Evolutionary conservation across 805 yeast genomes (phyloP), one percentile per base, ranked within the genome.

Genomic region (Zygosaccharomyces bailii): DNA sequence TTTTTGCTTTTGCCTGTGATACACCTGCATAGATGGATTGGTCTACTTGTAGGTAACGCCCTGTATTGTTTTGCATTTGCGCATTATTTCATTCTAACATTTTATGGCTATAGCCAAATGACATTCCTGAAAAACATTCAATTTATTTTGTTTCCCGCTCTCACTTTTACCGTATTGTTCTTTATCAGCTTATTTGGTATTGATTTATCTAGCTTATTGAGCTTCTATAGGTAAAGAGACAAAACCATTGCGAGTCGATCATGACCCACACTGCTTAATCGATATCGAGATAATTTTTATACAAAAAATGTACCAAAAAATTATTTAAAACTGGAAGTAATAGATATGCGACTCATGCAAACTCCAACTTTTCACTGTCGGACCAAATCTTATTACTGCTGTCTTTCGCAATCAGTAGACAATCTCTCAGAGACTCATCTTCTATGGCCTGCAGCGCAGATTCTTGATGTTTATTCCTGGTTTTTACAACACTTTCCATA

Each of bases 51-150:
- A 45, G 96, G 96, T 0, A 89, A 90, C 65, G 70, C 86, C 0
- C 68, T 89, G 29, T 90, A 90, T 56, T 75, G 86, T 54, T 77
- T 76, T 4, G 83, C 96, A 21, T 66, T 85, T 39, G 76, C 82
- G 14, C 86, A 86, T 60, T 90, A 90, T 65, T 80, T 80, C 55
- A 73, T 86, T 43, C 76, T 89, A 42, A 83, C 96, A 1, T 89
- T 89, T 61, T 80, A 88, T 57, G 97, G 97, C n/a, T 90, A 85
- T 68, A 76, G 86, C 70, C 71, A 86, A 38, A 72, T 84, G 61
- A 89, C 80, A 50, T 86, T 71, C 60, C 71, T 78, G 70, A 81
- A 66, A 64, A 78, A 73, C 55, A 80, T 87, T 10, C 85, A 83
- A 57, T 64, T 74, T 36, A 66, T 84, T 29, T 63, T 83, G 31